Base-by-base conservation (phyloP, 1,284 basidiomycete genomes). In the Megacollybia platyphylla region DNA sequence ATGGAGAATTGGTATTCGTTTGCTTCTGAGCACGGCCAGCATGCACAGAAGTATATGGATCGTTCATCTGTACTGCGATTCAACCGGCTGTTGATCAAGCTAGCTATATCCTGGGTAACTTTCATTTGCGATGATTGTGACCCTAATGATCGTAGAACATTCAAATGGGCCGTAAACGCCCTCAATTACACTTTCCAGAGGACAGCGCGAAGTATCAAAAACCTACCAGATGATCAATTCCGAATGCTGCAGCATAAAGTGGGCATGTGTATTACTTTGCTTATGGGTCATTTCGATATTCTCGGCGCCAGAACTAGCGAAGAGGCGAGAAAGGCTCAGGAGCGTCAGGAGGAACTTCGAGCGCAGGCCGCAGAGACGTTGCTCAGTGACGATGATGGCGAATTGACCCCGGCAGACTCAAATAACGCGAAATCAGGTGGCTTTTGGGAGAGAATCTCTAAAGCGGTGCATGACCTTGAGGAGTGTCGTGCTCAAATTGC, bases 41-140 rank as follows among this genome's bases (percentile, higher is more conserved):
- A 92, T 48, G 87, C 86, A 1, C 82, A 89, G 52, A 79, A 84
- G 50, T 81, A 87, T 57, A 88, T 94, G 81, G 89, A 93, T 53
- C 72, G 74, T 13, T 57, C 73, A 0, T 72, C 77, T 2, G 64
- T 85, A 50, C 66, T 74, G 46, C 80, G 84, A 46, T 93, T 94
- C 64, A 87, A 87, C 54, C 76, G 82, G 13, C 68, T 85, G 5
- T 68, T 97, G 30, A 86, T 93, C 60, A 80, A 80, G 48, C 73
- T 96, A 36, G 88, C 91, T 2, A 96, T 97, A 52, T 85, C 87
- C 15, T 99, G 96, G 96, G 89, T 98, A 20, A 83, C 89, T 20
- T 98, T 99, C 66, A 96, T 98, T 49, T 97, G 91, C 61, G 93
- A 97, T 57, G 90, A 94, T 54, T 99, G 96, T 63, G 88, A 97